A percentile compares a stretch with the other conserved stretches of the same genome.
These are phyloP conservation scores for Blastobotrys serpentis DNA, from an alignment of 1,139 yeast genomes.

Conservation along the genomic window DNA sequence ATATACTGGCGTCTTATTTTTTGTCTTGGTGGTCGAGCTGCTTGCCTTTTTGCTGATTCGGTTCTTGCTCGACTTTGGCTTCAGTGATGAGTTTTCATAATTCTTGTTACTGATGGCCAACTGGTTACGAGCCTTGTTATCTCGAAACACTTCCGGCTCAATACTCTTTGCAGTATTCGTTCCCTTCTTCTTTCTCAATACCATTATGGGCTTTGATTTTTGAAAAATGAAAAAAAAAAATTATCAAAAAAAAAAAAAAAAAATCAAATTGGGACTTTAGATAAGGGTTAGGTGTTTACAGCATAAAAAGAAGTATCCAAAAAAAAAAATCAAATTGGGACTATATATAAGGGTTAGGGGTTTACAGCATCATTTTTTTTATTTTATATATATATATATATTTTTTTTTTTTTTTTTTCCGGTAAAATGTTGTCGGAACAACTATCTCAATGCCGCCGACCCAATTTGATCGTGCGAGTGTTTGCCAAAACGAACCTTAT, in stretches of 20 bases:
- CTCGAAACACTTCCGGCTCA: constrained; percentile 28
- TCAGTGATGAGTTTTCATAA: constrained; percentile 28
- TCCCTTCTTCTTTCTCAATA: constrained; percentile 24
- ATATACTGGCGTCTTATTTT: constrained; percentile 57
- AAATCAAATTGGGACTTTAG: constrained; percentile 1
- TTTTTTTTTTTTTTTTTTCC: too few species aligned
- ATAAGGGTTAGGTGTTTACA: constrained; percentile 5
- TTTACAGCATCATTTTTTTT: background rate
- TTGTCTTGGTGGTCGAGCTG: constrained; percentile 20
- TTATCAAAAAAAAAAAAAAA: constrained; percentile 3
- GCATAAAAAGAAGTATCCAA: background rate
- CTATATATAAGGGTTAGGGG: constrained; percentile 3
- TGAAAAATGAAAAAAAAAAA: background rate
- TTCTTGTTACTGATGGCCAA: constrained; percentile 27
- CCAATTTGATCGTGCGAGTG: too few species aligned
- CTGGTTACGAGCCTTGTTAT: constrained; percentile 30
- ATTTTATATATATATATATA: too few species aligned
- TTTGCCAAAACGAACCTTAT: too few species aligned
- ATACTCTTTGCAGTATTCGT: constrained; percentile 27
- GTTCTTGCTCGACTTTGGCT: constrained; percentile 24
- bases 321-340: too few species aligned
- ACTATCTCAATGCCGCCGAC: too few species aligned
- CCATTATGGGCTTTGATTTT: constrained; percentile 11
- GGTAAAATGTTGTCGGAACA: too few species aligned
- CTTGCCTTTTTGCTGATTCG: constrained; percentile 24